Base-by-base conservation (phyloP, 768 basidiomycete species). In the Suillus discolor region DNA sequence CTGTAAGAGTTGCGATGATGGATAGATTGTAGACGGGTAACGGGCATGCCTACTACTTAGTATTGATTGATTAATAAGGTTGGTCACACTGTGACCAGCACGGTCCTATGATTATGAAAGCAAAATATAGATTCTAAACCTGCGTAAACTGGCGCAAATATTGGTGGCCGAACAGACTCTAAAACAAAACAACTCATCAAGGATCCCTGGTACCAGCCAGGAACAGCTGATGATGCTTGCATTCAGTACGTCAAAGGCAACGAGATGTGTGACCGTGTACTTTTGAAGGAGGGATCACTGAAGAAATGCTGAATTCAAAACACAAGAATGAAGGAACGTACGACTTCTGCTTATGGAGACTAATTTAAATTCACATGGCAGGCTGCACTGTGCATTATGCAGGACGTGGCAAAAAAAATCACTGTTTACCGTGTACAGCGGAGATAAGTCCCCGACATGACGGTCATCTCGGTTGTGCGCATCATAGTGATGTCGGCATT, bases 171-270 rank as follows among this genome's bases (percentile, higher is more conserved):
- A 36, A 36, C 34, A 36, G 34, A 36, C 34, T 36, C 77, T 94
- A 70, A 79, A 89, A 73, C 82, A 87, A 65, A 90, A 31, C 31
- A 31, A 31, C 6, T 6, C 6, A 31, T 89, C 12, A 88, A 89
- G 74, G 82, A 82, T n/a, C 34, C 6, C 53, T 97, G 95, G 95
- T 84, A 96, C 38, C 95, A 97, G 75, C 95, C 95, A 8, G 94
- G 94, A 25, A 92, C 94, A 8, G 88, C 90, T 68, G 89, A 93
- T 70, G 82, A 80, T 18, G 77, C 78, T 4, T 92, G 95, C 57
- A 76, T 81, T 20, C 71, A 80, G 18, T 96, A 85, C 70, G 87
- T 96, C 73, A 82, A 85, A 47, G 84, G 87, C 65, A 87, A 89
- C 61, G 84, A 81, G 6, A 76, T 94, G 68, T 77, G 80, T 41